Conservation (phyloP, 495 filamentous ascomycete genomes). For the Pyronema domesticum region DNA sequence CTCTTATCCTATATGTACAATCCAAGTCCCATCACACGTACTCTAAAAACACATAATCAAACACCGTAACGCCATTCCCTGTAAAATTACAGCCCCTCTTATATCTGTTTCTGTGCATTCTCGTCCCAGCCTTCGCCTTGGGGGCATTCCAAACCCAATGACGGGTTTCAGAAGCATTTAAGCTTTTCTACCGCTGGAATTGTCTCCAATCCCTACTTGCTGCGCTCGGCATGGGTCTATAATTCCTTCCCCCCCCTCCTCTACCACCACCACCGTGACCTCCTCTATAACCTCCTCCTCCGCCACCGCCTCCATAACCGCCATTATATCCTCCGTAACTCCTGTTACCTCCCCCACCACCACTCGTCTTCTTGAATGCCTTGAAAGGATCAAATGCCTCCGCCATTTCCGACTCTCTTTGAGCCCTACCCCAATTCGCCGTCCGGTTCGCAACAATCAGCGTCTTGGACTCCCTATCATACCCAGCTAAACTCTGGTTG, state of each 20-base stretch:
- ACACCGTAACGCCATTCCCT: too few species aligned
- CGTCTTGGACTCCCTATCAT: background rate
- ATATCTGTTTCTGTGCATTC: too few species aligned
- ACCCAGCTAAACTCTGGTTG: conserved; percentile 1
- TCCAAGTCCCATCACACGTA: too few species aligned
- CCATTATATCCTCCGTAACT: background rate
- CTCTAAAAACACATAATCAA: too few species aligned
- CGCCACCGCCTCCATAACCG: background rate
- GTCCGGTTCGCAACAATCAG: background rate
- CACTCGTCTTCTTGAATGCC: background rate
- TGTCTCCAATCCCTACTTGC: background rate
- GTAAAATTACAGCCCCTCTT: too few species aligned
- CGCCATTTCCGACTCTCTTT: background rate
- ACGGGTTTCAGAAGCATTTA: too few species aligned
- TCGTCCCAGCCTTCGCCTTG: too few species aligned
- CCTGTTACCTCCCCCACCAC: background rate
- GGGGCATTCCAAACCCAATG: too few species aligned
- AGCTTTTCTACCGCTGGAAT: background rate
- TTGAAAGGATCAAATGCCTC: background rate
- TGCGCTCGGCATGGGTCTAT: background rate
- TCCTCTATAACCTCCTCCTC: background rate
- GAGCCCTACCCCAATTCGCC: background rate
- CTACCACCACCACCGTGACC: conserved; percentile 5
- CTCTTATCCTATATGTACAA: too few species aligned
- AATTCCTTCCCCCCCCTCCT: conserved; percentile 2